Evolutionary conservation across 306 rosid genomes (phyloP), one percentile per base, ranked within the genome.

Genomic region (Citrullus mucosospermus): DNA sequence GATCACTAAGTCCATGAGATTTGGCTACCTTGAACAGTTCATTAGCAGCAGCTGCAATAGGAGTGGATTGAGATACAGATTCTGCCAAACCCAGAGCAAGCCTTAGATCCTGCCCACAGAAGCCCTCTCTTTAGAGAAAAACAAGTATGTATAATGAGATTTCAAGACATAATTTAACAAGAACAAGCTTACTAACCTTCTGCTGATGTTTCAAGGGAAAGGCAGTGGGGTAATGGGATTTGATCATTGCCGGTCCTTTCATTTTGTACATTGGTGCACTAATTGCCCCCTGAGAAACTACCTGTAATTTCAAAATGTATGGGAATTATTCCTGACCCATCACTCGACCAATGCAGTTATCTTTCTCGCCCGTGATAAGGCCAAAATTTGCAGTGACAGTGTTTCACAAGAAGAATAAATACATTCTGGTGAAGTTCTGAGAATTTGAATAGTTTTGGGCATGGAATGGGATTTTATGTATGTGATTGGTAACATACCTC

Each of bases 181-280:
- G 77, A 50, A 72, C 77, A 76, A 18, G 77, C 50, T 51, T 30
- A 80, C 88, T 63, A 54, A 91, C 98, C 97, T 95, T 95, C 86
- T 95, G 98, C 82, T 92, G 98, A 83, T 95, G 98, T 88, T 95
- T 95, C 65, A 95, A 80, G 71, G 98, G 97, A 76, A 95, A 95
- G 14, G 97, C 97, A 4, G 98, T 88, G 4, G 98, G 97, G 51
- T 92, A 92, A 38, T 75, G 75, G 4, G 98, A 92, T 55, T 92
- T 85, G 83, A 95, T 87, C 98, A 95, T 95, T 63, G 97, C 86
- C 30, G 97, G 97, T 62, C 99, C 99, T 86, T 92, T 95, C 36
- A 62, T 82, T 38, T 89, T 82, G 90, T 87, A 92, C 98, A 95
- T 95, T 66, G 97, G 98, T 66, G 97, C 88, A 80, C 85, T 95